Conservation (phyloP, 495 filamentous ascomycete genomes). For the Annulohypoxylon stygium region DNA sequence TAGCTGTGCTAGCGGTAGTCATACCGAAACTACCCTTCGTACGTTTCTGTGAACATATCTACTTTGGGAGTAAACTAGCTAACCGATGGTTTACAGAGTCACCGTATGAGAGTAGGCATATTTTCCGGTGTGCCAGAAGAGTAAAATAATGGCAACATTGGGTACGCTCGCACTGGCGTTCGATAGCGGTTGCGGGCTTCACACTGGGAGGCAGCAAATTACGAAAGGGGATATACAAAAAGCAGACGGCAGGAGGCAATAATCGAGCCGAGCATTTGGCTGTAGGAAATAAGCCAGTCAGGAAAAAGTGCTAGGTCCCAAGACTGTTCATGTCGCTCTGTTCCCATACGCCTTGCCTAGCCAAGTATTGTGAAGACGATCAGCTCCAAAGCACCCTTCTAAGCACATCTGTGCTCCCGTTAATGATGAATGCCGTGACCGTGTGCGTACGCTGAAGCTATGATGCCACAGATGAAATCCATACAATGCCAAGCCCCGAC, state of each 20-base stretch:
- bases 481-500: neutral
- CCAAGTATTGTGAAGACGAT: conserved; percentile 9
- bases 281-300: conserved; percentile 40
- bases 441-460: conserved; percentile 3
- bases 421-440: neutral
- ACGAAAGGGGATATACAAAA: conserved; percentile 28
- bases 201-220: conserved; percentile 25
- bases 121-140: conserved; percentile 73
- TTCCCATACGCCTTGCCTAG: conserved; percentile 14
- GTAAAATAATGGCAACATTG: conserved; percentile 42
- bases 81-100: conserved; percentile 64
- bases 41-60: conserved; percentile 55
- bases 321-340: conserved; percentile 15
- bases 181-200: conserved; percentile 26
- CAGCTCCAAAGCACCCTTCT: conserved; percentile 5
- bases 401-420: neutral
- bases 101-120: conserved; percentile 77
- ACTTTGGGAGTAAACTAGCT: conserved; percentile 21
- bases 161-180: conserved; percentile 27
- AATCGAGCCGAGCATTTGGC: conserved; percentile 27
- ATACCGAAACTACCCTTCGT: conserved; percentile 96
- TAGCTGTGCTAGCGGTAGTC: conserved; percentile 90
- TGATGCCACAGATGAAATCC: conserved; percentile 11
- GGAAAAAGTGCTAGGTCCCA: conserved; percentile 33
- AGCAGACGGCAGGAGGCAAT: conserved; percentile 14